Conservation (phyloP, 2,329 filamentous ascomycete genomes). For the Lecanicillium sp. region DNA sequence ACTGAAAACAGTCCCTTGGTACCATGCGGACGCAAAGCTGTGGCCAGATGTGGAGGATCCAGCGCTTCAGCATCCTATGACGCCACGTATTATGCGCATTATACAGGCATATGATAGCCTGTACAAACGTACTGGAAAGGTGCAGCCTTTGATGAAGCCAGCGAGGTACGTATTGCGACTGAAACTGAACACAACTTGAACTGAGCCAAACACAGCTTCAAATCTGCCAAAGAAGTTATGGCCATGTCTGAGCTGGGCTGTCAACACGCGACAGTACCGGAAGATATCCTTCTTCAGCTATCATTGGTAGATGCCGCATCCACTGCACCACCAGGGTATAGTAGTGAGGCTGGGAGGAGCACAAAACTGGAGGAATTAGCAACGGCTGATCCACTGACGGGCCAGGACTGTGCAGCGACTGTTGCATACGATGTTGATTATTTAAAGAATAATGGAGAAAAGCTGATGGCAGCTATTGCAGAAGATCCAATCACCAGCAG, state of each 20-base stretch:
- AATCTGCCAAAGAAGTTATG: conserved; percentile 34
- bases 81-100: conserved; percentile 38
- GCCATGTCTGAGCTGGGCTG: conserved; percentile 37
- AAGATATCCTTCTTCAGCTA: conserved; percentile 29
- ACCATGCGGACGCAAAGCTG: conserved; percentile 30
- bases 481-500: conserved; percentile 26
- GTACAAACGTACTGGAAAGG: conserved; percentile 36
- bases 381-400: conserved; percentile 29
- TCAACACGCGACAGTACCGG: conserved; percentile 35
- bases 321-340: conserved; percentile 21
- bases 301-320: conserved; percentile 27
- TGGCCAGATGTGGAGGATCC: conserved; percentile 39
- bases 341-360: conserved; percentile 21
- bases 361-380: conserved; percentile 27
- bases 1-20: neutral
- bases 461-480: conserved; percentile 32
- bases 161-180: no score
- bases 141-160: conserved; percentile 38
- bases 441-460: conserved; percentile 33
- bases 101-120: conserved; percentile 36
- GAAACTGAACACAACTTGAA: no score
- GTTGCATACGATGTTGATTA: conserved; percentile 34
- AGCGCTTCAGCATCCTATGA: conserved; percentile 37
- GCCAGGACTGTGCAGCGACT: conserved; percentile 28
- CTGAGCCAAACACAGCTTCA: no score